Conservation (phyloP, 768 basidiomycete species). For the Suillus plorans region DNA sequence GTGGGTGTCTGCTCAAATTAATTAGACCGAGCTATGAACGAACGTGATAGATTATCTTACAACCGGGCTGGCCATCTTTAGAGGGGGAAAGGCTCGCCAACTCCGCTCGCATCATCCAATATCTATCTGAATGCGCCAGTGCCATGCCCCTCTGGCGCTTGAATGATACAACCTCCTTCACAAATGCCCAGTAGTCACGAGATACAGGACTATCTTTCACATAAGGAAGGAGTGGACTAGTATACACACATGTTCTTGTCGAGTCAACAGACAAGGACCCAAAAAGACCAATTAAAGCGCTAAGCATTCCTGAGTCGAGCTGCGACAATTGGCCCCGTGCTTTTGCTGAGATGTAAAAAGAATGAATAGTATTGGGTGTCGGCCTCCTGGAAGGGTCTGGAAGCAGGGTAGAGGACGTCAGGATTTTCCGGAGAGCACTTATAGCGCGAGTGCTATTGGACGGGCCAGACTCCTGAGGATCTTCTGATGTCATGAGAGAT, state of each 20-base stretch:
- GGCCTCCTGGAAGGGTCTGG: neutral
- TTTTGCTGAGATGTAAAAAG: constrained; percentile 39
- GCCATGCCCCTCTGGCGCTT: constrained; percentile 38
- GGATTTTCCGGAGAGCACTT: neutral
- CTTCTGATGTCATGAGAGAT: neutral
- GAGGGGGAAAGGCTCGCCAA: constrained; percentile 31
- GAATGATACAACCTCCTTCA: constrained; percentile 44
- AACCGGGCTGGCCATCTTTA: constrained; percentile 9
- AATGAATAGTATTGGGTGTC: constrained; percentile 35
- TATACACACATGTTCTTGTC: constrained; percentile 26
- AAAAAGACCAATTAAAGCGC: constrained; percentile 46
- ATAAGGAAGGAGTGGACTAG: constrained; percentile 28
- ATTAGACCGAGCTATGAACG: constrained; percentile 6
- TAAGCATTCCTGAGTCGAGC: constrained; percentile 37
- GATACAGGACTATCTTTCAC: constrained; percentile 17
- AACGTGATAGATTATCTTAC: constrained; percentile 17
- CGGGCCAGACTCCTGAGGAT: neutral
- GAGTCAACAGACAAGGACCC: constrained; percentile 46
- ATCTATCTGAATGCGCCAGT: constrained; percentile 48
- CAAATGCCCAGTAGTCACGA: constrained; percentile 48
- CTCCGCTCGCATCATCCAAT: constrained; percentile 59
- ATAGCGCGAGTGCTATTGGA: constrained; percentile 1
- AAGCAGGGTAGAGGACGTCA: neutral
- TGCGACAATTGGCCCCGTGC: constrained; percentile 32
- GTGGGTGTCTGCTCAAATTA: constrained; percentile 16